These are phyloP conservation scores for Myriangium duriaei DNA, from an alignment of 2,329 filamentous ascomycete species.

Conservation along the genomic window DNA sequence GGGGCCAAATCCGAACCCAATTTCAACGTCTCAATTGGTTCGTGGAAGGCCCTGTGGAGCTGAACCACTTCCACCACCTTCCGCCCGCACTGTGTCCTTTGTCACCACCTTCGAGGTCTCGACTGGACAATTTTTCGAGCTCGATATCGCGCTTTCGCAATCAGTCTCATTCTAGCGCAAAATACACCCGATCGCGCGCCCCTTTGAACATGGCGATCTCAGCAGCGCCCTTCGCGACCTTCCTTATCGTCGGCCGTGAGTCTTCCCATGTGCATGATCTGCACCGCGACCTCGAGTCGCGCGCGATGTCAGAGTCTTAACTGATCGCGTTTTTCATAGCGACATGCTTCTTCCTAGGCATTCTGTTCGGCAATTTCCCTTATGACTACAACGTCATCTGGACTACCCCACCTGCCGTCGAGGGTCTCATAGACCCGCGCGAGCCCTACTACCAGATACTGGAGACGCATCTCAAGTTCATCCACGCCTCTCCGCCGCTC, in stretches of 20 bases:
- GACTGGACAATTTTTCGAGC: no score
- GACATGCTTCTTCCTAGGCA: conserved; percentile 94
- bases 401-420: conserved; percentile 44
- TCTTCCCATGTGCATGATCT: conserved; percentile 19
- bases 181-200: no score
- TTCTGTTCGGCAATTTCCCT: conserved; percentile 90
- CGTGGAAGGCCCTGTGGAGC: no score
- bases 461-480: conserved; percentile 78
- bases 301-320: conserved; percentile 36
- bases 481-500: conserved; percentile 81
- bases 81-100: no score
- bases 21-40: no score
- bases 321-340: conserved; percentile 21
- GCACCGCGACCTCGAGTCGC: conserved; percentile 9
- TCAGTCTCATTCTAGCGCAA: no score
- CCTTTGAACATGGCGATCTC: conserved; percentile 8
- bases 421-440: conserved; percentile 29
- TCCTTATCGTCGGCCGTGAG: conserved; percentile 91
- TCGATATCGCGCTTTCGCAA: no score
- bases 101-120: no score
- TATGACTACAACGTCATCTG: conserved; percentile 90
- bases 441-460: conserved; percentile 68
- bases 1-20: no score
- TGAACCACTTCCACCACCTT: no score
- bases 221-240: conserved; percentile 65